phyloP scores from a whole-genome alignment of 768 basidiomycete genomes.

The Chalciporus sphaerocephalus region DNA sequence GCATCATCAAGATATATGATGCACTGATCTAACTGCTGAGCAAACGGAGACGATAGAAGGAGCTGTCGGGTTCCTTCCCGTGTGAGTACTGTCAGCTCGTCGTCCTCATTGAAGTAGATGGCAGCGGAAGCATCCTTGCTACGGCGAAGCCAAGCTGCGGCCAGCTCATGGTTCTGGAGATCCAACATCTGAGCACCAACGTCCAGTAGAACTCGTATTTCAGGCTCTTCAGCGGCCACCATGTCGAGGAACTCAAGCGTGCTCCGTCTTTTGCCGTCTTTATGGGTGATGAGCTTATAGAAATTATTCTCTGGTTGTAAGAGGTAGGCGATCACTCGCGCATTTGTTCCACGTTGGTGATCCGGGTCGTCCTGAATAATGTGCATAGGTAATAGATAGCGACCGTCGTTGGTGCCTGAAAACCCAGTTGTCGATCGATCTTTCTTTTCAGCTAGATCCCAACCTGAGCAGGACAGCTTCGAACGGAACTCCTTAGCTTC shows the following conservation, averaged over 20 bases:
- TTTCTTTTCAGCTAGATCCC: slow-evolving; percentile 48
- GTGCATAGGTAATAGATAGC: slow-evolving; percentile 18
- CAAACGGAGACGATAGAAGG: not conserved
- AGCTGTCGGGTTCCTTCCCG: not conserved
- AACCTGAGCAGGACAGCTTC: slow-evolving; percentile 47
- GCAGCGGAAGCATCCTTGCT: slow-evolving; percentile 33
- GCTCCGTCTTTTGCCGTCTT: slow-evolving; percentile 4
- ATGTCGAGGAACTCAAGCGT: slow-evolving; percentile 26
- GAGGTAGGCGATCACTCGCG: slow-evolving; percentile 30
- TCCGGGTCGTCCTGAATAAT: slow-evolving; percentile 30
- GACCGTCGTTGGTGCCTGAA: slow-evolving; percentile 53
- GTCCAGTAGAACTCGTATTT: slow-evolving; percentile 45
- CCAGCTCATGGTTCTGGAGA: slow-evolving; percentile 38
- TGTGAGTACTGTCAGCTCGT: not conserved
- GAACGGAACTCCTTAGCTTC: slow-evolving; percentile 45
- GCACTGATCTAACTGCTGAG: slow-evolving; percentile 37
- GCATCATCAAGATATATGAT: slow-evolving; percentile 52
- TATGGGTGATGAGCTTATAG: slow-evolving; percentile 25
- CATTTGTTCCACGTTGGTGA: slow-evolving; percentile 29
- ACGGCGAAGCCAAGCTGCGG: slow-evolving; percentile 15
- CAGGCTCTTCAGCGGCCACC: slow-evolving; percentile 31
- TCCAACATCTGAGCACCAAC: slow-evolving; percentile 56
- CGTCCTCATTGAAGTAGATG: slow-evolving; percentile 36
- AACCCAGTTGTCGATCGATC: slow-evolving; percentile 27
- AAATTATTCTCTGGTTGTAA: slow-evolving; percentile 35